A percentile compares a stretch with the other conserved stretches of the same genome.
Conservation (phyloP, 2,329 filamentous ascomycete genomes). For the Mycosphaerella arachidis region DNA sequence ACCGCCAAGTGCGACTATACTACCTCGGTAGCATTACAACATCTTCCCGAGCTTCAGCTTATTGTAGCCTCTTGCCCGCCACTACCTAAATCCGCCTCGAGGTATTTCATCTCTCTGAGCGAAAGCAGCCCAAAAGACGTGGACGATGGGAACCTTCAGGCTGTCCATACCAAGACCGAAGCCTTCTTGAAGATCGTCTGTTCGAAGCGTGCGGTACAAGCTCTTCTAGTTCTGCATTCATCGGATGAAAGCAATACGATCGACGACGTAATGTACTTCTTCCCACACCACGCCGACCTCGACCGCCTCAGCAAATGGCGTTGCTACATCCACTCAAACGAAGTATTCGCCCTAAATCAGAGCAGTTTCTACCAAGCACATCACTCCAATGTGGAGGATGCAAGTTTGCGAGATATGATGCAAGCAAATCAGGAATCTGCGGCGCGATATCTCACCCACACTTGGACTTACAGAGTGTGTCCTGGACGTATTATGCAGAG, state of each 20-base stretch:
- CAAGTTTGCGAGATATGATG: not conserved
- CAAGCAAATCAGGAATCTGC: not conserved
- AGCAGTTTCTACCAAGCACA: slow-evolving; percentile 7
- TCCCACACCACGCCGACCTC: slow-evolving; percentile 3
- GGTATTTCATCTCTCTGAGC: slow-evolving; percentile 6
- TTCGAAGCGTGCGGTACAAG: slow-evolving; percentile 7
- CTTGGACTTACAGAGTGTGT: not conserved
- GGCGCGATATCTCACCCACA: not conserved
- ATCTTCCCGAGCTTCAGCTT: not conserved
- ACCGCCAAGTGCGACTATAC: slow-evolving; percentile 3
- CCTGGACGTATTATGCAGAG: slow-evolving; percentile 8
- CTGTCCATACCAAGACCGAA: not conserved
- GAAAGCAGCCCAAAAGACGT: slow-evolving; percentile 9
- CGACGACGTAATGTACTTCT: slow-evolving; percentile 4
- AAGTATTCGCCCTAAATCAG: slow-evolving; percentile 8
- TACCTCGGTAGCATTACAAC: not conserved
- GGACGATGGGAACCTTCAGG: slow-evolving; percentile 2
- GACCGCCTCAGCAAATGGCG: slow-evolving; percentile 10
- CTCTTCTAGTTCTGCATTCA: slow-evolving; percentile 1
- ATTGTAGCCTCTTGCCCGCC: not conserved
- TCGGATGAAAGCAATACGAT: slow-evolving; percentile 2
- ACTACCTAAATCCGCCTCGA: not conserved
- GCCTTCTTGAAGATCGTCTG: slow-evolving; percentile 5
- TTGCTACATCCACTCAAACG: slow-evolving; percentile 4
- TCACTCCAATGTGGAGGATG: slow-evolving; percentile 1